Evolutionary conservation across 139 green algal species (phyloP).

Genomic region (Pleodorina starrii): DNA sequence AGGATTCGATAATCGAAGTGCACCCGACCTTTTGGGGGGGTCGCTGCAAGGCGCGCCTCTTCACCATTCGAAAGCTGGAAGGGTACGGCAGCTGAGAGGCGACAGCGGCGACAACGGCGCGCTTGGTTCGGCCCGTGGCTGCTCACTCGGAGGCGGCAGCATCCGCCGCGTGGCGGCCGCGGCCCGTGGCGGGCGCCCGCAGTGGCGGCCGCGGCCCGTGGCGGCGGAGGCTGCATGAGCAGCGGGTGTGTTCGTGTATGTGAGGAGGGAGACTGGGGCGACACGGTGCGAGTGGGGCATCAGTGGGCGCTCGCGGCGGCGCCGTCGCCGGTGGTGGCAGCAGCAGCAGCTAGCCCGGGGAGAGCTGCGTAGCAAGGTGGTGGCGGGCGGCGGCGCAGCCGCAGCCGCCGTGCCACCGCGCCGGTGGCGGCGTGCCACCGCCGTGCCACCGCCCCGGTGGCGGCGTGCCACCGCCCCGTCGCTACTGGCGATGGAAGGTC

Average conservation of each 20-base stretch:
- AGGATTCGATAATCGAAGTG: conserved; percentile 16
- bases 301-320: too few species aligned
- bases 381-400: not conserved
- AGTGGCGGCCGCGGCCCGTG: too few species aligned
- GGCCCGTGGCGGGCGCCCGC: too few species aligned
- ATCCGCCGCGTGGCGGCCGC: not conserved
- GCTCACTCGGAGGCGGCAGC: not conserved
- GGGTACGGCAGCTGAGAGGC: not conserved
- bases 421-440: not conserved
- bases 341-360: not conserved
- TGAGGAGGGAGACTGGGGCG: not conserved
- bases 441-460: not conserved
- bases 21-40: conserved; percentile 44
- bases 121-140: not conserved
- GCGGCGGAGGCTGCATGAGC: not conserved
- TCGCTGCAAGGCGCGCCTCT: not conserved
- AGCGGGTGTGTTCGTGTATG: not conserved
- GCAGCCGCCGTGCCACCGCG: too few species aligned
- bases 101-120: not conserved
- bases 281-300: not conserved
- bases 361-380: not conserved
- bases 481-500: too few species aligned
- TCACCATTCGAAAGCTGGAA: conserved; percentile 30
- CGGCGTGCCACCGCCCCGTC: too few species aligned
- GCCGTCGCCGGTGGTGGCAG: too few species aligned